Percentiles rank a stretch among this genome's conserved stretches.
Conservation (phyloP, 805 yeast genomes). For the Candida incommunis region DNA sequence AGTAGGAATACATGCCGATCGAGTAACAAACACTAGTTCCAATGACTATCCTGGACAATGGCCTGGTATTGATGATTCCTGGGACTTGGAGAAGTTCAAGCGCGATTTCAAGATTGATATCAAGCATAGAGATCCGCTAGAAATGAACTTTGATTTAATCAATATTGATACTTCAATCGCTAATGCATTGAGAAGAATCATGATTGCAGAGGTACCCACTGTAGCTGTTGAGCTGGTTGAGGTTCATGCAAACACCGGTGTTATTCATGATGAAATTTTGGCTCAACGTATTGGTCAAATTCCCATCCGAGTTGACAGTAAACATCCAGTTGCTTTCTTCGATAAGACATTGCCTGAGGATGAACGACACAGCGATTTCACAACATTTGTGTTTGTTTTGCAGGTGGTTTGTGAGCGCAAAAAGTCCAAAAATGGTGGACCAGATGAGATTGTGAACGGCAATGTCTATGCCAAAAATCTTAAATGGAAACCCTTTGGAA, state of each 20-base stretch:
- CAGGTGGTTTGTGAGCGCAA: conserved; percentile 75
- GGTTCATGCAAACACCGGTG: conserved; percentile 87
- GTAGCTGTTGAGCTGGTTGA: conserved; percentile 90
- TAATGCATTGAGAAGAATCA: conserved; percentile 91
- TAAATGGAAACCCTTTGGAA: conserved; percentile 84
- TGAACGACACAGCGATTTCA: conserved; percentile 60
- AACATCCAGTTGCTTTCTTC: conserved; percentile 49
- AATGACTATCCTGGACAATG: conserved; percentile 88
- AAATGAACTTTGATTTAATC: conserved; percentile 74
- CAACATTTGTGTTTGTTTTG: conserved; percentile 73
- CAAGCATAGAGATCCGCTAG: conserved; percentile 40
- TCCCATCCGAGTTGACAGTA: conserved; percentile 88
- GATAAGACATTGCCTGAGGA: conserved; percentile 2
- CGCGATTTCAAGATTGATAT: conserved; percentile 49
- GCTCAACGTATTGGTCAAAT: conserved; percentile 90
- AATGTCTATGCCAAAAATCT: conserved; percentile 82
- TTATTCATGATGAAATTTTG: conserved; percentile 91
- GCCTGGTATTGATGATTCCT: conserved; percentile 48
- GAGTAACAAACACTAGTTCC: conserved; percentile 35
- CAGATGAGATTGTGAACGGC: conserved; percentile 67
- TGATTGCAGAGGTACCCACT: conserved; percentile 93
- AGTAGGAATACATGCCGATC: conserved; percentile 14
- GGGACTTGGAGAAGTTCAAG: conserved; percentile 77
- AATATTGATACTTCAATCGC: conserved; percentile 86
- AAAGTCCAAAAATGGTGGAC: conserved; percentile 65